Evolutionary conservation across 2,329 filamentous ascomycete species (phyloP).

Genomic region (Ceratocystis eucalypticola): DNA sequence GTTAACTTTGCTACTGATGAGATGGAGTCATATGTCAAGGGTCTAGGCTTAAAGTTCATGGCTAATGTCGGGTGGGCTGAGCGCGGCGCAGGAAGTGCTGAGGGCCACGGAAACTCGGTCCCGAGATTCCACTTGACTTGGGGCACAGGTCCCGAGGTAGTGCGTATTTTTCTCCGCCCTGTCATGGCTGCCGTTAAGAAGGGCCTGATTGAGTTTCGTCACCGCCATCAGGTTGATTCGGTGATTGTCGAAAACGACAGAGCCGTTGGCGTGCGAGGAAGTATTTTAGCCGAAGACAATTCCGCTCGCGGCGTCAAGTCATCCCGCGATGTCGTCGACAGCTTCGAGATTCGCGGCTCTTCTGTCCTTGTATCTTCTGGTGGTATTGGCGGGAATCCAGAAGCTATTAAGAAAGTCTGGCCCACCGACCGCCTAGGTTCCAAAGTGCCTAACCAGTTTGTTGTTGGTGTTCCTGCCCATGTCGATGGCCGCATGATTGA

Average conservation of each 20-base stretch:
- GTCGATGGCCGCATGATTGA: constrained; percentile 52
- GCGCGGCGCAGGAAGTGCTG: constrained; percentile 40
- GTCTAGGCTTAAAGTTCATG: constrained; percentile 38
- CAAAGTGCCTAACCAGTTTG: constrained; percentile 41
- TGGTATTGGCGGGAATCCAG: constrained; percentile 49
- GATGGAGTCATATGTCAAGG: constrained; percentile 45
- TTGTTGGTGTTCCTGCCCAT: constrained; percentile 47
- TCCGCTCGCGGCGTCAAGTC: constrained; percentile 39
- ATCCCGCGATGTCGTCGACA: constrained; percentile 34
- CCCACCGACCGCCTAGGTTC: constrained; percentile 44
- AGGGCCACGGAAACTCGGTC: constrained; percentile 49
- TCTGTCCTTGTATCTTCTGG: constrained; percentile 43
- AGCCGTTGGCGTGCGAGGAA: constrained; percentile 40
- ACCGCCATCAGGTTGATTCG: constrained; percentile 44
- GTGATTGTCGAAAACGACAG: constrained; percentile 41
- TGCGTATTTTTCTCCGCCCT: constrained; percentile 44
- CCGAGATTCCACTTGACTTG: constrained; percentile 50
- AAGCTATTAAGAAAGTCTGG: constrained; percentile 45
- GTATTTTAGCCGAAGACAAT: constrained; percentile 39
- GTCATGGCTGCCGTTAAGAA: constrained; percentile 38
- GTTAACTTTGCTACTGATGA: constrained; percentile 47
- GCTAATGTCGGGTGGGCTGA: constrained; percentile 48
- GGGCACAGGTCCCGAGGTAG: constrained; percentile 48
- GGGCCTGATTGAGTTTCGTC: constrained; percentile 41
- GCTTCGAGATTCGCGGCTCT: constrained; percentile 40